These are phyloP conservation scores for Zizania palustris DNA, from an alignment of 202 grass and related monocot species.

Conservation along the genomic window DNA sequence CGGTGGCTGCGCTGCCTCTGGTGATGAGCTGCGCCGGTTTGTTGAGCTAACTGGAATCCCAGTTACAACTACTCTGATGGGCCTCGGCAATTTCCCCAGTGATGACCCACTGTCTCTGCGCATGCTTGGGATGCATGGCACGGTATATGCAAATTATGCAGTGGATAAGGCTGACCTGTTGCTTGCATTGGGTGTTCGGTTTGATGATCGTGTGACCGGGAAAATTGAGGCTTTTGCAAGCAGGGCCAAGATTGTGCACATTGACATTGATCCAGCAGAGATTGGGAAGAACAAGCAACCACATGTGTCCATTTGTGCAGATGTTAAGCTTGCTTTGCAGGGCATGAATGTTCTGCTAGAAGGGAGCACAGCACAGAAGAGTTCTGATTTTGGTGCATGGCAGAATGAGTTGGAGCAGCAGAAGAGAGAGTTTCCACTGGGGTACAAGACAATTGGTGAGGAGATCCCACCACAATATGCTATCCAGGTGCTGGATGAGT, in stretches of 20 bases:
- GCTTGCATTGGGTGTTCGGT: slow-evolving; percentile 94
- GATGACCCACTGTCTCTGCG: slow-evolving; percentile 67
- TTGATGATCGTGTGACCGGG: slow-evolving; percentile 92
- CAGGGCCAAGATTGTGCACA: slow-evolving; percentile 94
- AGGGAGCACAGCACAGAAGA: slow-evolving; percentile 40
- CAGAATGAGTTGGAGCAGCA: slow-evolving; percentile 71
- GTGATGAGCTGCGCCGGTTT: slow-evolving; percentile 75
- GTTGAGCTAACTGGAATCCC: slow-evolving; percentile 80
- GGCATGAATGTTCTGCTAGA: slow-evolving; percentile 67
- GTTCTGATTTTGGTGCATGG: slow-evolving; percentile 66
- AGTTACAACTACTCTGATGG: slow-evolving; percentile 95
- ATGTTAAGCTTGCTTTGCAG: slow-evolving; percentile 77
- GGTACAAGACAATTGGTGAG: slow-evolving; percentile 71
- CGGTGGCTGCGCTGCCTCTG: slow-evolving; percentile 73
- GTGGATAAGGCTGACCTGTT: slow-evolving; percentile 90
- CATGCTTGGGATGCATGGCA: slow-evolving; percentile 99
- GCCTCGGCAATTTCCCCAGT: slow-evolving; percentile 83
- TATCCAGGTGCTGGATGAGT: slow-evolving; percentile 81
- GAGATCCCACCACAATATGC: slow-evolving; percentile 83
- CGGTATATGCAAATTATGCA: slow-evolving; percentile 87
- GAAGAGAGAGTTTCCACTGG: slow-evolving; percentile 74
- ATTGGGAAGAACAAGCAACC: slow-evolving; percentile 99
- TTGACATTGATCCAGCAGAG: slow-evolving; percentile 97
- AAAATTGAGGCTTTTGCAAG: slow-evolving; percentile 97
- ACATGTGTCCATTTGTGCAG: slow-evolving; percentile 83